These are phyloP conservation scores for Pyricularia sp. DNA, from an alignment of 2,329 filamentous ascomycete species.

Conservation along the genomic window DNA sequence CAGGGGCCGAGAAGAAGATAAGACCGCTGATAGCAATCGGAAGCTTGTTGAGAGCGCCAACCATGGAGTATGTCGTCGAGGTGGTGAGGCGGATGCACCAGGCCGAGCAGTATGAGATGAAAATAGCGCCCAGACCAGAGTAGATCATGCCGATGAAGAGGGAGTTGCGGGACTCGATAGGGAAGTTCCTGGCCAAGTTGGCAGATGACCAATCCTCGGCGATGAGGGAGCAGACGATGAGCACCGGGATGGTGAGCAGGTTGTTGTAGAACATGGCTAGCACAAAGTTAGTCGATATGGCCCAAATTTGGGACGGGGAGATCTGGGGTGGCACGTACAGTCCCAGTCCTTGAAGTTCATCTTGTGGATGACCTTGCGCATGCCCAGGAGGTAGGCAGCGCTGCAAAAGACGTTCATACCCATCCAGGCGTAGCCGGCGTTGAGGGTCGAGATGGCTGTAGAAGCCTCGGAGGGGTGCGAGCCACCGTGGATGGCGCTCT, in stretches of 20 bases:
- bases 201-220: conserved; percentile 84
- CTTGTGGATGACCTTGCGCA: conserved; percentile 98
- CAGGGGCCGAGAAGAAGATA: conserved; percentile 89
- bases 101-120: conserved; percentile 98
- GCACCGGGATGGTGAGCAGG: conserved; percentile 86
- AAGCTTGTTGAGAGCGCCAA: conserved; percentile 94
- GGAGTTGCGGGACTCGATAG: conserved; percentile 64
- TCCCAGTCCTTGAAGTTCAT: conserved; percentile 99
- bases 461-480: conserved; percentile 50
- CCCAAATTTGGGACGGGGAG: not conserved
- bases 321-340: conserved; percentile 52
- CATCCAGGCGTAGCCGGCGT: conserved; percentile 97
- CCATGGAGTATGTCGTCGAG: conserved; percentile 98
- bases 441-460: conserved; percentile 76
- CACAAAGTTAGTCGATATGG: conserved; percentile 9
- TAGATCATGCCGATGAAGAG: conserved; percentile 86
- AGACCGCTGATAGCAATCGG: conserved; percentile 88
- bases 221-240: conserved; percentile 71
- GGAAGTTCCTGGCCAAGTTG: conserved; percentile 86
- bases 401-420: conserved; percentile 92
- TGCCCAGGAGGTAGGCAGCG: conserved; percentile 78
- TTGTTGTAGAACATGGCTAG: conserved; percentile 99
- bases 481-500: conserved; percentile 64
- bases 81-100: conserved; percentile 98
- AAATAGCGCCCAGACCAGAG: conserved; percentile 85